Evolutionary conservation across 1,284 basidiomycete genomes (phyloP).

Genomic region (Vanrija sp.): DNA sequence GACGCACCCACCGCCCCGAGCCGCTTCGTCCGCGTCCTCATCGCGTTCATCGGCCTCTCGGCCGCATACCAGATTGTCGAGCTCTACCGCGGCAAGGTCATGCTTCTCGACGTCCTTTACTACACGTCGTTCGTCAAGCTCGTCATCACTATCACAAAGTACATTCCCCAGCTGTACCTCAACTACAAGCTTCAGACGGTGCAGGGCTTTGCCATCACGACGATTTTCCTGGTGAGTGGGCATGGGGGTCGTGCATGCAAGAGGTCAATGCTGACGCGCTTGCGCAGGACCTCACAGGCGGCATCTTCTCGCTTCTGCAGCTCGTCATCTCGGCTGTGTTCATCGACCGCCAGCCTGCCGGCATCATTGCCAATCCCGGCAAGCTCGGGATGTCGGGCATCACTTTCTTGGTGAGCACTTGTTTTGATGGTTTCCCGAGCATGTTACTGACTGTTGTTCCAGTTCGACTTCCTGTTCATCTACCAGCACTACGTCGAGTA

Average conservation of each 20-base stretch:
- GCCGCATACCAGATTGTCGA: slow-evolving; percentile 18
- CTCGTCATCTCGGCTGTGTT: slow-evolving; percentile 42
- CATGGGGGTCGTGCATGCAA: background rate
- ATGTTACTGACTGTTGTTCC: background rate
- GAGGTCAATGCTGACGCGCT: background rate
- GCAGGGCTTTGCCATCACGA: slow-evolving; percentile 40
- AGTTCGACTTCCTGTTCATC: slow-evolving; percentile 14
- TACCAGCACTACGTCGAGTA: slow-evolving; percentile 11
- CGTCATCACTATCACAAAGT: slow-evolving; percentile 42
- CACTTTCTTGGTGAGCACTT: slow-evolving; percentile 18
- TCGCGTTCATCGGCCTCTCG: slow-evolving; percentile 25
- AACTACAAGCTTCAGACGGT: slow-evolving; percentile 40
- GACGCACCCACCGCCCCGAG: slow-evolving; percentile 23
- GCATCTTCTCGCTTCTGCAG: slow-evolving; percentile 43
- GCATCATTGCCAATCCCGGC: slow-evolving; percentile 46
- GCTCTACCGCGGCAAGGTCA: slow-evolving; percentile 25
- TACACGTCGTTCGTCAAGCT: slow-evolving; percentile 43
- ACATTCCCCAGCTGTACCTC: slow-evolving; percentile 45
- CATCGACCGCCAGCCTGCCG: slow-evolving; percentile 39
- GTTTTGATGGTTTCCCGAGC: background rate
- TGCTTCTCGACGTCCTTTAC: slow-evolving; percentile 47
- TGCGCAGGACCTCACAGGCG: slow-evolving; percentile 43
- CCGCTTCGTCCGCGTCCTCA: slow-evolving; percentile 19
- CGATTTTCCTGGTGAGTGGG: slow-evolving; percentile 30
- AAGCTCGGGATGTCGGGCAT: slow-evolving; percentile 43